Evolutionary conservation across 1,284 basidiomycete species (phyloP), one percentile per base, ranked within the genome.

Genomic region (Cystobasidium slooffiae): DNA sequence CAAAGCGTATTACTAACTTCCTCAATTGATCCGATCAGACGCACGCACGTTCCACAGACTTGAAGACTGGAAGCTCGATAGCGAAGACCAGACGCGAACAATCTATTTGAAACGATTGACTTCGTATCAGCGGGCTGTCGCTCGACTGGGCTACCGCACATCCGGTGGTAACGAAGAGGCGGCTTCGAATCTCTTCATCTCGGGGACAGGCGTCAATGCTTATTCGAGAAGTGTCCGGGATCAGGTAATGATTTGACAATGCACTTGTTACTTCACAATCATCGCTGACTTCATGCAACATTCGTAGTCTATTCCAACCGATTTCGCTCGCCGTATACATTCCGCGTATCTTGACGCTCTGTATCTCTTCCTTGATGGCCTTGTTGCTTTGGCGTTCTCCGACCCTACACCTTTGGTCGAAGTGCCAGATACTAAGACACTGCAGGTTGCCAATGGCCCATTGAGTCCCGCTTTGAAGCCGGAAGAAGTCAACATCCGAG

Each of bases 341-440:
- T 91, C 90, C 76, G 88, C 91, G 0, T 97, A 97, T 83, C 83
- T 97, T 61, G 94, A 98, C 80, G 88, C 90, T 0, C 81, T 97
- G 41, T 94, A 96, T 82, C 89, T 90, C 31, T 90, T 97, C 78
- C 85, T 98, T 59, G 94, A 98, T 78, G 96, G 96, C 0, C 84
- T 98, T 62, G 88, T 95, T 31, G 87, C 89, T 69, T 86, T 97
- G 14, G 92, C 93, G 8, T 91, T 91, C 55, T 87, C 90, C 69
- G 88, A 90, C 77, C 86, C 76, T 43, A 46, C 75, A 44, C 39
- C 75, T n/a, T 52, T 79, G 44, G 64, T 46, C 7, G 68, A 73
- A 39, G 51, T 75, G 39, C 37, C 16, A 20, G 37, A 31, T 18
- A 52, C 39, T 37, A 18, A 20, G 43, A 31, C 68, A 18, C 39